A percentile compares a stretch with the other conserved stretches of the same genome.
phyloP scores from a whole-genome alignment of 768 basidiomycete species.

The Panus rudis region DNA sequence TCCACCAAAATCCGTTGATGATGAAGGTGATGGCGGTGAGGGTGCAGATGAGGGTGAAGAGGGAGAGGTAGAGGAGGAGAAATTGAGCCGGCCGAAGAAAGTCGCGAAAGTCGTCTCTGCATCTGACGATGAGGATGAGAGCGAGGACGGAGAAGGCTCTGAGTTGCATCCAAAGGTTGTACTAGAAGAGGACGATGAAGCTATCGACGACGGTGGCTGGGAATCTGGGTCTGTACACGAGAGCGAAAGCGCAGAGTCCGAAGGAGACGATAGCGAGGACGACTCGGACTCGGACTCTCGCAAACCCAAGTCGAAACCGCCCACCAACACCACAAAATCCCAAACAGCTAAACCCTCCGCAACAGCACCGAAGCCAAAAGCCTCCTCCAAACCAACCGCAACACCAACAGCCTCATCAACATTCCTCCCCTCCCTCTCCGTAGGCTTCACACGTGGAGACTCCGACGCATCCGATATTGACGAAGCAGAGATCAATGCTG shows the following conservation, averaged over 20 bases:
- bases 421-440: slow-evolving; percentile 85
- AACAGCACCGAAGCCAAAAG: background rate
- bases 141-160: slow-evolving; percentile 34
- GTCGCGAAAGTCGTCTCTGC: background rate
- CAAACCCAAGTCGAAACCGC: no score
- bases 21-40: slow-evolving; percentile 13
- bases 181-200: slow-evolving; percentile 15
- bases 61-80: slow-evolving; percentile 9
- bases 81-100: slow-evolving; percentile 1
- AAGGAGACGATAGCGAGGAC: slow-evolving; percentile 15
- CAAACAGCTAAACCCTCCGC: slow-evolving; percentile 1
- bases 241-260: slow-evolving; percentile 13
- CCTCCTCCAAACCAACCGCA: background rate
- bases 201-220: slow-evolving; percentile 35
- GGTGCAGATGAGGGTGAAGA: slow-evolving; percentile 22
- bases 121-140: slow-evolving; percentile 9
- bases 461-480: slow-evolving; percentile 75
- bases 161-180: slow-evolving; percentile 12
- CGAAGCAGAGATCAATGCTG: slow-evolving; percentile 50
- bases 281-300: no score
- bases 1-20: slow-evolving; percentile 10
- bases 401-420: slow-evolving; percentile 33
- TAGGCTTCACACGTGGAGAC: slow-evolving; percentile 77
- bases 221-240: slow-evolving; percentile 44
- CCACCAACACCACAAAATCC: slow-evolving; percentile 14